Conservation (phyloP, 2,329 filamentous ascomycete species). For the Elsinoe necatrix region DNA sequence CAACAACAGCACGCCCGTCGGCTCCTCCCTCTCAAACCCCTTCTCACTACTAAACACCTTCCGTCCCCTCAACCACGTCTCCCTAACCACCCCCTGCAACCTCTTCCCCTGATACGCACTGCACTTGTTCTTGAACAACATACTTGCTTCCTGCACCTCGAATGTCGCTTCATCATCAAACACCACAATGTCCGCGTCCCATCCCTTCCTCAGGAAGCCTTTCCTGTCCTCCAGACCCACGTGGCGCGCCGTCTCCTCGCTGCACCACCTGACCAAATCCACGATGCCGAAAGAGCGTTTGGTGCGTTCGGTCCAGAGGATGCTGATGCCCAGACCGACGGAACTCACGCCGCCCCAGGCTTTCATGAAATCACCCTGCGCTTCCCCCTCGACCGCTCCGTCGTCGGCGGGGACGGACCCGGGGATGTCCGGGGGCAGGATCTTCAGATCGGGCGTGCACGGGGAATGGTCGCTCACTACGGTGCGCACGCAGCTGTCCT, state of each 20-base stretch:
- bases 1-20: conserved; percentile 43
- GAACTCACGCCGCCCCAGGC: conserved; percentile 96
- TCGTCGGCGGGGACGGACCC: conserved; percentile 29
- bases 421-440: conserved; percentile 65
- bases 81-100: conserved; percentile 67
- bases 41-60: conserved; percentile 65
- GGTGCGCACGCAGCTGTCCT: conserved; percentile 77
- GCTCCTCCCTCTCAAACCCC: conserved; percentile 52
- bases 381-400: no score
- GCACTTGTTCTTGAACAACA: conserved; percentile 92
- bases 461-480: conserved; percentile 94
- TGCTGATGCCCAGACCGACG: conserved; percentile 84
- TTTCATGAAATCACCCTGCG: conserved; percentile 79
- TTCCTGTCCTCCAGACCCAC: conserved; percentile 76
- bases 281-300: conserved; percentile 55
- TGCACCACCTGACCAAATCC: conserved; percentile 80
- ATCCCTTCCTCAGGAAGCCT: conserved; percentile 69
- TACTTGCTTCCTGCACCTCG: conserved; percentile 59
- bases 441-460: conserved; percentile 89
- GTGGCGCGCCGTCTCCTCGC: conserved; percentile 76
- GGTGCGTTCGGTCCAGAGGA: conserved; percentile 71
- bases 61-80: conserved; percentile 76
- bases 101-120: conserved; percentile 78
- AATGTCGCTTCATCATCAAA: conserved; percentile 82
- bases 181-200: conserved; percentile 84